phyloP scores from a whole-genome alignment of 164 flowering plant species.

The Liriodendron chinense region DNA sequence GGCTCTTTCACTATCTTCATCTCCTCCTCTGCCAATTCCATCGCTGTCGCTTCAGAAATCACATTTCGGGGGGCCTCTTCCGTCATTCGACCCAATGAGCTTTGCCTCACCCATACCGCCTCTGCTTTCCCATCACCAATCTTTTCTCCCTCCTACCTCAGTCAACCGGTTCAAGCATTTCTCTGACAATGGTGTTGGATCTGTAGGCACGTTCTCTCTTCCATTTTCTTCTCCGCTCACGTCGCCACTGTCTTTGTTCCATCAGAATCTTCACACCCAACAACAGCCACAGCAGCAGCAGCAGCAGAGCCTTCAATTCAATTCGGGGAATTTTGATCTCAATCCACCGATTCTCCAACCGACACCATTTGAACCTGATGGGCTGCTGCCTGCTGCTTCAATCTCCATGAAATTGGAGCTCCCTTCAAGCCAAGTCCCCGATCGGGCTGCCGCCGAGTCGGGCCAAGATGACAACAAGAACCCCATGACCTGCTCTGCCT shows the following conservation, averaged over 20 bases:
- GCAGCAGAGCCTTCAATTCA: conserved; percentile 14
- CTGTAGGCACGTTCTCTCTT: conserved; percentile 14
- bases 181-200: conserved; percentile 8
- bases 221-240: conserved; percentile 5
- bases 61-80: conserved; percentile 14
- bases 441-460: neutral
- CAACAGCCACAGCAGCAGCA: neutral
- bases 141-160: conserved; percentile 9
- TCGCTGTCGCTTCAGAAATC: conserved; percentile 19
- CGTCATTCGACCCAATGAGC: conserved; percentile 25
- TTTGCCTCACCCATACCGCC: conserved; percentile 4
- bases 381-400: conserved; percentile 12
- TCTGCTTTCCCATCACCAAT: conserved; percentile 7
- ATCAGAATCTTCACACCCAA: conserved; percentile 10
- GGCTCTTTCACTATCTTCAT: conserved; percentile 1
- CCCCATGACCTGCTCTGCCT: conserved; percentile 12
- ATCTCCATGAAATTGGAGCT: conserved; percentile 30
- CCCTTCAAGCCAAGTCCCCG: conserved; percentile 40
- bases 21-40: neutral
- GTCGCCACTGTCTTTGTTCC: conserved; percentile 14
- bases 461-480: conserved; percentile 10
- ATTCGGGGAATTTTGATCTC: conserved; percentile 11
- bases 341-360: conserved; percentile 11
- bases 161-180: conserved; percentile 19
- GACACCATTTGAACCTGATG: conserved; percentile 9